These are phyloP conservation scores for Candida caryicola DNA, from an alignment of 805 yeast genomes.

Conservation along the genomic window DNA sequence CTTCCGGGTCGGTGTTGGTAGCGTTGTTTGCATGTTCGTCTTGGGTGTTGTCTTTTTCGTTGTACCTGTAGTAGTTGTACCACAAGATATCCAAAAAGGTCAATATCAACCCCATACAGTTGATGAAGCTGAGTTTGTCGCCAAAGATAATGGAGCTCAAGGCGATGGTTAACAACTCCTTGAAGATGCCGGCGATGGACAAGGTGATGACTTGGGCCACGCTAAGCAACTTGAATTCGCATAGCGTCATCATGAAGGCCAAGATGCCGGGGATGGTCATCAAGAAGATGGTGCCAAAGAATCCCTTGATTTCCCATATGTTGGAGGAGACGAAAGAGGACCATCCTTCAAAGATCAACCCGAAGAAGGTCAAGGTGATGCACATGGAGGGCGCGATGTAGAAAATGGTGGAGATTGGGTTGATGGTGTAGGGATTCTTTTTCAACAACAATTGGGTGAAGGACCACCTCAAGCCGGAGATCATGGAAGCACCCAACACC, in stretches of 20 bases:
- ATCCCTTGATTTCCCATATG: slow-evolving; percentile 66
- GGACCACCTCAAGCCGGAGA: slow-evolving; percentile 94
- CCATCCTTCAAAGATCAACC: slow-evolving; percentile 70
- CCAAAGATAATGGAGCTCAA: slow-evolving; percentile 67
- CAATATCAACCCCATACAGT: slow-evolving; percentile 68
- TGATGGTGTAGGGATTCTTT: slow-evolving; percentile 53
- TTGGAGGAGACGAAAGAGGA: slow-evolving; percentile 46
- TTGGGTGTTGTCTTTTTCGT: no score
- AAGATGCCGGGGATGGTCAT: slow-evolving; percentile 78
- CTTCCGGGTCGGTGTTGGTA: no score
- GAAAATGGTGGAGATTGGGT: slow-evolving; percentile 81
- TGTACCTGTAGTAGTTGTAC: slow-evolving; percentile 68
- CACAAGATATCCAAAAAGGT: slow-evolving; percentile 78
- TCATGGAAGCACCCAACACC: slow-evolving; percentile 73
- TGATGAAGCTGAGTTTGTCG: slow-evolving; percentile 65
- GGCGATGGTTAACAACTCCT: slow-evolving; percentile 83
- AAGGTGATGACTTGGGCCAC: slow-evolving; percentile 82
- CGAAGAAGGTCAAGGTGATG: slow-evolving; percentile 55
- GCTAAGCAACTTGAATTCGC: slow-evolving; percentile 80
- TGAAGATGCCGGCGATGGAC: slow-evolving; percentile 88
- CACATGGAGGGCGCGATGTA: slow-evolving; percentile 87
- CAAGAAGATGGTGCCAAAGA: slow-evolving; percentile 51
- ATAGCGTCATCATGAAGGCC: slow-evolving; percentile 86
- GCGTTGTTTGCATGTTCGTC: no score
- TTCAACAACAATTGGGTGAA: slow-evolving; percentile 80